Base-by-base conservation (phyloP, 768 basidiomycete species). In the Cyclocybe cylindracea region DNA sequence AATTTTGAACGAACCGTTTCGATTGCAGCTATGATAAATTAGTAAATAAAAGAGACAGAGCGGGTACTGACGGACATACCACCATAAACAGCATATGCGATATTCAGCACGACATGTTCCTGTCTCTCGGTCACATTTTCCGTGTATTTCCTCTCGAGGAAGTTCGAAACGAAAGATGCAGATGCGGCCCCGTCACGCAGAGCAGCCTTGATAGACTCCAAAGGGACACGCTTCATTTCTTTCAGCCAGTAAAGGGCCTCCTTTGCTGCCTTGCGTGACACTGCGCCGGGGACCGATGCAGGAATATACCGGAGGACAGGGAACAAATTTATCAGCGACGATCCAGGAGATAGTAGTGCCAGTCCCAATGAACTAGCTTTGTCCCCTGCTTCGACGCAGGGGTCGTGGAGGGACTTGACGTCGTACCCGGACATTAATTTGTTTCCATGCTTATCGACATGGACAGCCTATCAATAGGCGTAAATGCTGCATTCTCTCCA, bases 111-210 rank as follows among this genome's bases (percentile, higher is more conserved):
- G 24, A 24, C 5, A 24, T 2, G 24, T 5, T 24, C 24, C 24
- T 5, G 24, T 24, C 24, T 24, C 24, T 24, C 24, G 24, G 24
- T 24, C 24, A 5, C 24, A 24, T 24, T 24, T 24, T 24, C 24
- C 24, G 24, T 24, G 24, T 24, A 85, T 80, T 31, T 72, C 24
- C 24, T 24, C 24, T 24, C 24, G 24, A 24, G 24, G 24, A 24
- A 24, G 24, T 24, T 24, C 5, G 24, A 24, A 24, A 24, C 24
- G 24, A 24, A 24, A 24, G 24, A 24, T 24, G 24, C 3, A 24
- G 24, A 5, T 5, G 24, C 24, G 5, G 24, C 5, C 24, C 24
- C 24, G 24, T 24, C 24, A 24, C 24, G 24, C 24, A 24, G 24
- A 24, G 24, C 24, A 24, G 24, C 24, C 36, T 52, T 33, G 6